phyloP scores from a whole-genome alignment of 2,329 filamentous ascomycete genomes.

The Hypoxylon sp. region DNA sequence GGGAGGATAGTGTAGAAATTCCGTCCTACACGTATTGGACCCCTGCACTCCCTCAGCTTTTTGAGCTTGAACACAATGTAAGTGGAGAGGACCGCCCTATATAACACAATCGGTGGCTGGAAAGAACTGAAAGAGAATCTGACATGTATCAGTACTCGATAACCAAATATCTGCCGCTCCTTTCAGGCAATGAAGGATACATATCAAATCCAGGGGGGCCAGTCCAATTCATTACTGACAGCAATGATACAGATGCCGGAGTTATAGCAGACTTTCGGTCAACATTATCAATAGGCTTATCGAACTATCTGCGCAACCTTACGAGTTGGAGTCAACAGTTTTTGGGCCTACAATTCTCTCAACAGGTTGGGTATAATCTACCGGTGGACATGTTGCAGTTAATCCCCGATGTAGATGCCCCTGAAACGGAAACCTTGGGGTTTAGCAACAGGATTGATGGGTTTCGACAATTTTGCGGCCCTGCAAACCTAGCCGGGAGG shows the following conservation, averaged over 20 bases:
- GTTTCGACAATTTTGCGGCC: not conserved
- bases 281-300: not conserved
- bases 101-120: not conserved
- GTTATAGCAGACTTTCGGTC: conserved; percentile 2
- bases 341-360: not conserved
- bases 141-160: not conserved
- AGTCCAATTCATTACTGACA: not conserved
- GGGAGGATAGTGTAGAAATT: not conserved
- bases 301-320: not conserved
- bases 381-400: not conserved
- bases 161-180: not conserved
- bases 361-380: not conserved
- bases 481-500: not conserved
- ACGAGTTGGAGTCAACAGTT: not conserved
- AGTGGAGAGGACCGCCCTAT: not conserved
- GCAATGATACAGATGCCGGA: not conserved
- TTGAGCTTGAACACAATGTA: conserved; percentile 1
- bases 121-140: not conserved
- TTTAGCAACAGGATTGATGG: not conserved
- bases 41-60: not conserved
- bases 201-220: not conserved
- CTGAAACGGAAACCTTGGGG: not conserved
- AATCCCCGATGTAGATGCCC: not conserved
- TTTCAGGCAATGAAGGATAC: not conserved
- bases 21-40: conserved; percentile 1